Evolutionary conservation across 2,329 filamentous ascomycete genomes (phyloP), one percentile per base, ranked within the genome.

Genomic region (Drechslera avenae): DNA sequence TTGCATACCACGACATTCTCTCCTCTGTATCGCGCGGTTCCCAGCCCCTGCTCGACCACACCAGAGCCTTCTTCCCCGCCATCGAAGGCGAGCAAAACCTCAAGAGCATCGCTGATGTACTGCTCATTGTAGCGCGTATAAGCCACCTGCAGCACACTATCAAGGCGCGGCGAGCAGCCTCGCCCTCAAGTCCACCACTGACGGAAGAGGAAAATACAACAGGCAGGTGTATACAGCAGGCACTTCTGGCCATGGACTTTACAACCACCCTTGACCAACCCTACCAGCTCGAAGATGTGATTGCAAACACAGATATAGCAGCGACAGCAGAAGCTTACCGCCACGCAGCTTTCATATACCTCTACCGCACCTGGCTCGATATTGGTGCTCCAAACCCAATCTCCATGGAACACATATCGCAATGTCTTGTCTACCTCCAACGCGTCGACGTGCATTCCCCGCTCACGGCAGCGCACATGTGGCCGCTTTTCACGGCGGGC

Each of bases 321-420:
- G 21, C 41, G 30, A 71, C 68, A 9, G 63, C 67, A 12, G 57
- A 66, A 50, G 64, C 67, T 4, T 69, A 67, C 33, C 64, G 64
- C 12, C 68, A 71, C 40, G 62, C 68, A 26, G 68, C 68, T 1
- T 69, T 69, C 52, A 71, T 71, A 34, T 69, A 71, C 35, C 62
- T 71, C 18, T 69, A 71, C 41, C 60, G 68, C 9, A 67, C 66
- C 4, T 71, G 68, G 68, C 60, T 67, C 1, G 61, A 59, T 18
- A 60, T 69, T 18, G 68, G 68, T 14, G 63, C 66, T 3, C 68
- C 68, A 0, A 66, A 69, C 14, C 66, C 64, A 9, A 66, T 58
- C 26, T 69, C 63, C 19, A 53, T 64, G 34, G 52, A 65, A 13
- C 66, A 71, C 33, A 66, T 69, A 4, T 45, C 61, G n/a, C 47